Base-by-base conservation (phyloP, 768 basidiomycete genomes). In the Boletus sp. region DNA sequence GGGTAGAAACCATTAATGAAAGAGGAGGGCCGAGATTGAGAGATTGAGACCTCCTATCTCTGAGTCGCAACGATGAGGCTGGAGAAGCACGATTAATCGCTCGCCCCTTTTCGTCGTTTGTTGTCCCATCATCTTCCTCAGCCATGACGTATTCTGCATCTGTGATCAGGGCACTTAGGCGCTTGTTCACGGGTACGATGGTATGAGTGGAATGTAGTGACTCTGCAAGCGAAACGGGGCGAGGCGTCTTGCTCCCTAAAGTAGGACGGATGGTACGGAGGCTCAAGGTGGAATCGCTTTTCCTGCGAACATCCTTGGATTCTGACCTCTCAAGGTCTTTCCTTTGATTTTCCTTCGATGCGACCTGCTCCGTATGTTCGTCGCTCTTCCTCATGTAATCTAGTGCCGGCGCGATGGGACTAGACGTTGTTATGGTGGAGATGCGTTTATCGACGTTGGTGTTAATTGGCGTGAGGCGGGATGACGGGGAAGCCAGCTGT, bases 271-370 rank as follows among this genome's bases (percentile, higher is more conserved):
- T 81, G 19, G 88, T 90, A 57, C 81, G 80, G 64, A 85, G 83
- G 63, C 87, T 85, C 65, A 85, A 82, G n/a, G 88, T 90, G 7
- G 89, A 84, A 69, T 92, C 89, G 61, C 88, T 90, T 72, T 87
- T 88, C 63, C 89, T 75, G 85, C 88, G 87, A 32, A 77, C 76
- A 58, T 91, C 89, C 73, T 86, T 90, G 63, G 67, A 67, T 43
- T 80, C 78, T 40, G 55, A 62, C 65, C 72, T 61, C 42, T 70
- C 72, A 27, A 59, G 52, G 29, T 72, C 71, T 46, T 62, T 74
- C 60, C 56, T 59, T 42, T 63, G 64, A 33, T 55, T 66, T 58
- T 64, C 67, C 55, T 64, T 66, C 32, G 50, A 53, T 50, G 51
- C 47, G 3, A 54, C 13, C 30, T 56, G 60, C 17, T 66, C 69